These are phyloP conservation scores for Moesziomyces aphidis DNA, from an alignment of 1,284 basidiomycete species.

Conservation along the genomic window DNA sequence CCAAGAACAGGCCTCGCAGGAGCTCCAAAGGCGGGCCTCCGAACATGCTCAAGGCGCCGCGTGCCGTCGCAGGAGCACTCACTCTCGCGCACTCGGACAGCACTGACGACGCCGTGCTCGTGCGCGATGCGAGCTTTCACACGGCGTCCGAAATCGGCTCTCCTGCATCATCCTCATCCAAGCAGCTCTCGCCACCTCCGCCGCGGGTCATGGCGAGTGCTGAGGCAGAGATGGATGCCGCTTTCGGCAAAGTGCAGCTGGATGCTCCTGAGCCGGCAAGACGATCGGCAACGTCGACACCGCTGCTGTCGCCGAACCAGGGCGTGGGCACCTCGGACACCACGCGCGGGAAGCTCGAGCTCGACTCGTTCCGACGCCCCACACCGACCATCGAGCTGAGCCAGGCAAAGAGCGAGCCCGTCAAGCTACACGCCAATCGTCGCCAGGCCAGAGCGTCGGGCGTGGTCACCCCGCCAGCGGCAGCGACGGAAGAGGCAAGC, in stretches of 20 bases:
- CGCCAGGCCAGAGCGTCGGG: constrained; percentile 33
- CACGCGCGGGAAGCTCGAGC: constrained; percentile 12
- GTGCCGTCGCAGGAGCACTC: constrained; percentile 23
- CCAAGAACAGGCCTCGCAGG: constrained; percentile 12
- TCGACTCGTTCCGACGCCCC: constrained; percentile 19
- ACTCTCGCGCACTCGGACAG: constrained; percentile 19
- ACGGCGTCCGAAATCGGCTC: constrained; percentile 28
- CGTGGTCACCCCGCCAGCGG: neutral
- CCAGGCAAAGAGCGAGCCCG: constrained; percentile 27
- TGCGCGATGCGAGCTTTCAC: constrained; percentile 18
- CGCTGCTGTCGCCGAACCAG: constrained; percentile 11
- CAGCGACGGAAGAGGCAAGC: neutral
- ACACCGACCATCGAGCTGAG: constrained; percentile 43
- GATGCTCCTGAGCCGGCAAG: constrained; percentile 2
- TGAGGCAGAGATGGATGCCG: neutral
- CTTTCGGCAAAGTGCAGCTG: constrained; percentile 8
- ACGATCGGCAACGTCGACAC: neutral
- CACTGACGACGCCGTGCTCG: constrained; percentile 6
- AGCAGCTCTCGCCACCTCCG: constrained; percentile 17
- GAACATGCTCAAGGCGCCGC: constrained; percentile 26
- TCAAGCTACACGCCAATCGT: constrained; percentile 46
- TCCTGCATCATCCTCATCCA: constrained; percentile 17
- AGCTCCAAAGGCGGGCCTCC: constrained; percentile 12
- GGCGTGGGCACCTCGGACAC: constrained; percentile 3
- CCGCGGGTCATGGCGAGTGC: neutral